Base-by-base conservation (phyloP, 2,329 filamentous ascomycete genomes). In the Onygena corvina region DNA sequence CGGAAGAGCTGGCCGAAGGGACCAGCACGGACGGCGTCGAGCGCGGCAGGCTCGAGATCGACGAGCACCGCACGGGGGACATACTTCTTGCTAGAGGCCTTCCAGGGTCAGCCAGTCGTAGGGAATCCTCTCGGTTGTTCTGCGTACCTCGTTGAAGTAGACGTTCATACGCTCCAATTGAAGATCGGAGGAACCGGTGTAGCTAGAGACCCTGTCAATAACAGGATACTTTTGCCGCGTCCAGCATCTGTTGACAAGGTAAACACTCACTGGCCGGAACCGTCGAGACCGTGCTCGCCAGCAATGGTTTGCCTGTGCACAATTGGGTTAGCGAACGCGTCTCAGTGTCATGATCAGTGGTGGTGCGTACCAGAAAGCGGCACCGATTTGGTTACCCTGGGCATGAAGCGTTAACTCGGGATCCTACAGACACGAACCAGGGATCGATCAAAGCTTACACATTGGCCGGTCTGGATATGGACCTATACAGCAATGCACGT, bases 301-400 rank as follows among this genome's bases (percentile, higher is more conserved):
- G 52, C 49, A 44, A 53, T 53, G 34, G 33, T 52, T 52, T 53
- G 52, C 52, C 52, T 53, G 30, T 14, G n/a, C n/a, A 48, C 18
- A 50, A 3, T 12, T 12, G 27, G 46, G 12, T 29, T 11, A 53
- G 33, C 27, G n/a, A 12, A 27, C n/a, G 25, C 31, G 21, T 7
- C 20, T n/a, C 18, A n/a, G 31, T 25, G 36, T 35, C 38, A 35
- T 42, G 16, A 12, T 8, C 18, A 9, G 16, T 21, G 3, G 23
- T 47, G 54, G 29, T 58, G 76, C 80, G 61, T 74, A 86, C 84
- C 92, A 98, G 81, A 98, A 98, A 75, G 92, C 92, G 79, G 92
- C 92, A 90, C 92, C 92, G 64, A 96, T 94, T 86, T 98, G 92
- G 85, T 98, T 98, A 81, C 92, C 92, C 90, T 95, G 64, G 62